A percentile compares a stretch with the other conserved stretches of the same genome.
Conservation (phyloP, 208 protist species). For the Sergeia podlipaevii region DNA sequence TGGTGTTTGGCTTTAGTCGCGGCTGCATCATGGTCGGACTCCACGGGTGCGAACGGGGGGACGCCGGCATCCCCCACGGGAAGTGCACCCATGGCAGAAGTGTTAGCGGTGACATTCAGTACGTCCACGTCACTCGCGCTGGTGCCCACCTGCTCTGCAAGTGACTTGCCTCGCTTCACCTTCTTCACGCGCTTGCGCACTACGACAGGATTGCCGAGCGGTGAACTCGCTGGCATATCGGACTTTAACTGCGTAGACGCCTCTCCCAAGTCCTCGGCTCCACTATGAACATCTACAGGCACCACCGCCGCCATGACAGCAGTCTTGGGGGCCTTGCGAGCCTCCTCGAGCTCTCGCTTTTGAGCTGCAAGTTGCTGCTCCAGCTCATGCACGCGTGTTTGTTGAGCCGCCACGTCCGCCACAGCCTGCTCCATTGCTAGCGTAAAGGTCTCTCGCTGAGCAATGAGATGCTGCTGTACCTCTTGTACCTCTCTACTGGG, state of each 20-base stretch:
- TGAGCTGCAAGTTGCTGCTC: conserved; percentile 50
- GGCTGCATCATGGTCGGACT: too few species aligned
- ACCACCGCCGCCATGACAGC: neutral
- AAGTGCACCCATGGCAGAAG: too few species aligned
- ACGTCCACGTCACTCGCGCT: conserved; percentile 6
- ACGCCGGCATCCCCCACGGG: too few species aligned
- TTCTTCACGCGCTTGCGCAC: conserved; percentile 27
- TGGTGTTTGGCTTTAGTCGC: neutral
- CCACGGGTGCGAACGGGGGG: too few species aligned
- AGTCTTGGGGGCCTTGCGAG: neutral
- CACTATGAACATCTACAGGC: conserved; percentile 5
- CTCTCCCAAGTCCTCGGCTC: conserved; percentile 4
- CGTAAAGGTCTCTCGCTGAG: conserved; percentile 17
- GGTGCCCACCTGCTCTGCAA: conserved; percentile 36
- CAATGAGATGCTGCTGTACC: conserved; percentile 23
- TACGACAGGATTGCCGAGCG: conserved; percentile 1
- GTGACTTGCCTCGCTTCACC: conserved; percentile 41
- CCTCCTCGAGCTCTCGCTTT: conserved; percentile 16
- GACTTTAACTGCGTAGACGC: too few species aligned
- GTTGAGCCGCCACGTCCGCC: conserved; percentile 21
- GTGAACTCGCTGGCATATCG: too few species aligned
- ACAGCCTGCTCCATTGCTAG: conserved; percentile 21
- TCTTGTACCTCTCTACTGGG: conserved; percentile 16
- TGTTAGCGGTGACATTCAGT: conserved; percentile 7
- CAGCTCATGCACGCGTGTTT: conserved; percentile 30